Conservation (phyloP, 2,329 filamentous ascomycete species). For the Trichoderma brevicompactum region DNA sequence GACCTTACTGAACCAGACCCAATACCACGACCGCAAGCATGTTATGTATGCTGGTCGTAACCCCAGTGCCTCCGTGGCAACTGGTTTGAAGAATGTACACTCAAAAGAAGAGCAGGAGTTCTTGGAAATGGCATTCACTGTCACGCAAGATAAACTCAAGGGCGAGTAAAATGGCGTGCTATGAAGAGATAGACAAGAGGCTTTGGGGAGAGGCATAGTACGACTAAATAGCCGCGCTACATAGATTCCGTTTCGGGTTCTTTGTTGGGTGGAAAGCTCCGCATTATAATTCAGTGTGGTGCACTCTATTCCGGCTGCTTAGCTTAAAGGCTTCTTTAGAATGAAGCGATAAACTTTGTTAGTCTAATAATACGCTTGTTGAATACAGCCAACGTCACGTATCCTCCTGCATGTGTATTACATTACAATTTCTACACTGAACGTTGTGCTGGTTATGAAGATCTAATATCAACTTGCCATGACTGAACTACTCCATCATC, state of each 20-base stretch:
- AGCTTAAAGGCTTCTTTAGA: slow-evolving; percentile 9
- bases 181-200: background rate
- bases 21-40: slow-evolving; percentile 91
- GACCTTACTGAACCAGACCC: slow-evolving; percentile 89
- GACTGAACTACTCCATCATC: slow-evolving; percentile 88
- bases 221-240: background rate
- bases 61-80: slow-evolving; percentile 91
- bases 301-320: slow-evolving; percentile 15
- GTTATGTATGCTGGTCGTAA: slow-evolving; percentile 96
- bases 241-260: slow-evolving; percentile 11
- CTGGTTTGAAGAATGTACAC: slow-evolving; percentile 86
- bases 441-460: slow-evolving; percentile 3
- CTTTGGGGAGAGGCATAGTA: background rate
- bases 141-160: slow-evolving; percentile 71
- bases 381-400: slow-evolving; percentile 7
- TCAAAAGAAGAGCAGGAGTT: slow-evolving; percentile 91
- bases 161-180: slow-evolving; percentile 55
- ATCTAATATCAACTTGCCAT: slow-evolving; percentile 64
- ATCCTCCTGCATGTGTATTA: background rate
- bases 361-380: slow-evolving; percentile 13
- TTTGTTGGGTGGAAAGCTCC: slow-evolving; percentile 35
- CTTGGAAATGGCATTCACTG: slow-evolving; percentile 66
- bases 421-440: background rate
- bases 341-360: slow-evolving; percentile 21
- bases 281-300: slow-evolving; percentile 37